Conservation (phyloP, 768 basidiomycete genomes). For the Cubamyces lactineus region DNA sequence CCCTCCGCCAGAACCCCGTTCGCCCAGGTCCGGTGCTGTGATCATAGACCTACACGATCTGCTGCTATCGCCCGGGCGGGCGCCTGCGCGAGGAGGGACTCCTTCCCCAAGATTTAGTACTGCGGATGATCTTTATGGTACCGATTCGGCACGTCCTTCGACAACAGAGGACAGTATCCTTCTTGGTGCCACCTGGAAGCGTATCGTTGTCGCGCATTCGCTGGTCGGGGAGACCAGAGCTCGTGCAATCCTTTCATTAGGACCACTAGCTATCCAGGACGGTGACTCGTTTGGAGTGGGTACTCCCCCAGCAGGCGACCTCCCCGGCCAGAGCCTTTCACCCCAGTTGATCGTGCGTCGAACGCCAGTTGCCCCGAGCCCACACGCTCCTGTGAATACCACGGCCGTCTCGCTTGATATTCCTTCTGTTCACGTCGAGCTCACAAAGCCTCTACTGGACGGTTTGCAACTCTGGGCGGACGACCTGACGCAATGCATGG, state of each 20-base stretch:
- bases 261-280: conserved; percentile 38
- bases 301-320: conserved; percentile 14
- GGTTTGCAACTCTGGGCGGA: conserved; percentile 88
- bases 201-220: conserved; percentile 55
- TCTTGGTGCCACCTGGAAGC: conserved; percentile 45
- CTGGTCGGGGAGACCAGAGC: conserved; percentile 44
- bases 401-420: conserved; percentile 40
- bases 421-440: conserved; percentile 62
- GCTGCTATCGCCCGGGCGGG: conserved; percentile 40
- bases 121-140: conserved; percentile 16
- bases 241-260: conserved; percentile 52
- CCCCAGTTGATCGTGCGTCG: conserved; percentile 20
- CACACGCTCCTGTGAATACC: conserved; percentile 17
- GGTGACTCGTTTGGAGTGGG: conserved; percentile 20
- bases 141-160: conserved; percentile 9
- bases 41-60: conserved; percentile 66
- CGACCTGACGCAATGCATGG: conserved; percentile 75
- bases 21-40: conserved; percentile 68
- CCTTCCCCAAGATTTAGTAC: conserved; percentile 35
- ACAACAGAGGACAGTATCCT: conserved; percentile 31
- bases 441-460: conserved; percentile 72
- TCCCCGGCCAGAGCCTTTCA: conserved; percentile 19
- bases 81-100: conserved; percentile 16
- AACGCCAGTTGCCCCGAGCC: background rate
- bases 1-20: conserved; percentile 52